Evolutionary conservation across 2,329 filamentous ascomycete genomes (phyloP).

Genomic region (Botryotinia calthae): DNA sequence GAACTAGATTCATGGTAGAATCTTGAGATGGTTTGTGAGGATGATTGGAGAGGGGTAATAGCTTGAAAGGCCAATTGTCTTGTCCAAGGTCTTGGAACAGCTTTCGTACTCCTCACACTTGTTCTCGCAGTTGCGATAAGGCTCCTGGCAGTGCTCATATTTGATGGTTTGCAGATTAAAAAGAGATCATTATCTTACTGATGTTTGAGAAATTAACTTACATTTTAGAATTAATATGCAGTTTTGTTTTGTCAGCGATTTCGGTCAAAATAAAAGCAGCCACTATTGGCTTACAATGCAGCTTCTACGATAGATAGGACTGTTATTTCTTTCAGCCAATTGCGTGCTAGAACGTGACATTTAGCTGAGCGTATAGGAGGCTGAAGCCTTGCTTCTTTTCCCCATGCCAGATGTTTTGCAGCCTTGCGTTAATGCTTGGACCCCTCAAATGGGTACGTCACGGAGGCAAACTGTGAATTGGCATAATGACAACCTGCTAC

Average conservation of each 20-base stretch:
- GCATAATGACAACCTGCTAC: background rate
- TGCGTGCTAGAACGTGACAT: slow-evolving; percentile 26
- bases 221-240: background rate
- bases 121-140: slow-evolving; percentile 28
- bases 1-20: slow-evolving; percentile 29
- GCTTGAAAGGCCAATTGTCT: slow-evolving; percentile 25
- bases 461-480: background rate
- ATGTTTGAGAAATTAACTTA: slow-evolving; percentile 6
- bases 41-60: slow-evolving; percentile 15
- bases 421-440: background rate
- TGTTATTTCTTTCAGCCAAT: slow-evolving; percentile 19
- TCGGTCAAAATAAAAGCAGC: slow-evolving; percentile 9
- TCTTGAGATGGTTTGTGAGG: slow-evolving; percentile 22
- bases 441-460: background rate
- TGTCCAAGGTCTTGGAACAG: slow-evolving; percentile 23
- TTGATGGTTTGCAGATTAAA: background rate
- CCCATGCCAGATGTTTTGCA: background rate
- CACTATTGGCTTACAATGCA: background rate
- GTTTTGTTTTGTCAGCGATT: slow-evolving; percentile 24
- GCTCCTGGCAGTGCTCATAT: slow-evolving; percentile 33
- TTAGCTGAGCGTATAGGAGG: background rate
- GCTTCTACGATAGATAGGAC: background rate
- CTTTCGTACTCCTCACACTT: slow-evolving; percentile 24
- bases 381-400: background rate
- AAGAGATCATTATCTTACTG: background rate